These are phyloP conservation scores for Blastocystis sp. DNA, from an alignment of 352 stramenopile species.

Conservation along the genomic window DNA sequence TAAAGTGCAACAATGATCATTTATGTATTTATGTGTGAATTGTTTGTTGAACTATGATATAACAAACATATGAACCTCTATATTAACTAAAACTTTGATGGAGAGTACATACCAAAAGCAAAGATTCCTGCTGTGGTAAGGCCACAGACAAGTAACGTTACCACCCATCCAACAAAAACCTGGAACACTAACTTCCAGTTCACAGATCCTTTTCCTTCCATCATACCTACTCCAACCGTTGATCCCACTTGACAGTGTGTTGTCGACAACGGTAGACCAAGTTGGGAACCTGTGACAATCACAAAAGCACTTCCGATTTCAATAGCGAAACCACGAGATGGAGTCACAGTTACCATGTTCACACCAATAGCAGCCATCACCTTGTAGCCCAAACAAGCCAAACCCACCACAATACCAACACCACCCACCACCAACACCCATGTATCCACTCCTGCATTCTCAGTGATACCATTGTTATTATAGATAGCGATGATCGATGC, in stretches of 20 bases:
- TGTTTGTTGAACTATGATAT: slow-evolving; percentile 3
- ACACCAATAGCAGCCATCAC: slow-evolving; percentile 68
- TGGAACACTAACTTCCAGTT: slow-evolving; percentile 64
- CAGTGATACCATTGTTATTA: slow-evolving; percentile 24
- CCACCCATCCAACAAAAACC: slow-evolving; percentile 64
- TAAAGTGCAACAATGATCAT: slow-evolving; percentile 35
- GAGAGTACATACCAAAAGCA: slow-evolving; percentile 40
- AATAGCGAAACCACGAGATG: slow-evolving; percentile 68
- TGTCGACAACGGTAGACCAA: slow-evolving; percentile 66
- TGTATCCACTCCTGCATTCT: slow-evolving; percentile 62
- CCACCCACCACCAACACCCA: slow-evolving; percentile 67
- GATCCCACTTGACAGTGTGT: slow-evolving; percentile 69
- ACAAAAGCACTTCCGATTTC: slow-evolving; percentile 67
- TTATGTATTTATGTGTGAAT: slow-evolving; percentile 38
- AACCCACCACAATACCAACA: slow-evolving; percentile 65
- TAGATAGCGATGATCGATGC: slow-evolving; percentile 64
- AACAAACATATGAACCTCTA: neutral
- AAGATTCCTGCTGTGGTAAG: slow-evolving; percentile 62
- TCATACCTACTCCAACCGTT: slow-evolving; percentile 66
- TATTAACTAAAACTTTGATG: neutral
- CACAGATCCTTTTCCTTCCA: slow-evolving; percentile 54
- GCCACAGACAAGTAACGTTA: slow-evolving; percentile 64
- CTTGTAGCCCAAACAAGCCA: slow-evolving; percentile 66
- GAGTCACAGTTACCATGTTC: slow-evolving; percentile 67
- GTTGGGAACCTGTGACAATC: slow-evolving; percentile 66